These are phyloP conservation scores for Biancaea sappan DNA, from an alignment of 306 rosid genomes.

Conservation along the genomic window DNA sequence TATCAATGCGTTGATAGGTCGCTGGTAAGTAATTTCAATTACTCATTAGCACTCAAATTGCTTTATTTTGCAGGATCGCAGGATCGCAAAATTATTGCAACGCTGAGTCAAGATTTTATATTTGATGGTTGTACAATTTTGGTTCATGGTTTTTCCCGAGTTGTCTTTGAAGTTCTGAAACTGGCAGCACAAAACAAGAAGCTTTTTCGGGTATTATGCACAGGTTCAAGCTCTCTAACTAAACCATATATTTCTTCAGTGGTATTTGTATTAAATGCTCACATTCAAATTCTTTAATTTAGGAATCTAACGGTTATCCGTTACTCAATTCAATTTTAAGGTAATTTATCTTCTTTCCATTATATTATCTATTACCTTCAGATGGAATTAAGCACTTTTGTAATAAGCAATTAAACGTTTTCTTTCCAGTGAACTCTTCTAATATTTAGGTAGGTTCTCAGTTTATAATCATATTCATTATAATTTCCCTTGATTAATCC, in stretches of 20 bases:
- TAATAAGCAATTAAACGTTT: too few relatives aligned
- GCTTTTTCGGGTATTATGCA: constrained; percentile 80
- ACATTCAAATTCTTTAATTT: constrained; percentile 7
- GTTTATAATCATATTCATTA: constrained; percentile 1
- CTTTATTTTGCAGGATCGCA: constrained; percentile 63
- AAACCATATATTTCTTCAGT: neutral
- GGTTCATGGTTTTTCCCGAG: constrained; percentile 93
- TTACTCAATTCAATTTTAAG: neutral
- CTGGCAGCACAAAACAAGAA: constrained; percentile 82
- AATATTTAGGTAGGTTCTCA: neutral
- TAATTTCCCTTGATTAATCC: neutral
- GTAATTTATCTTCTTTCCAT: neutral
- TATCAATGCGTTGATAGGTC: neutral
- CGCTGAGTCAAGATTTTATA: constrained; percentile 88
- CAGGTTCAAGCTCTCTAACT: constrained; percentile 51
- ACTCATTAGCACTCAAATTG: neutral
- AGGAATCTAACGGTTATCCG: neutral
- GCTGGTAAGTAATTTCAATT: neutral
- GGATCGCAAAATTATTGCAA: constrained; percentile 76
- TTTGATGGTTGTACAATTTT: constrained; percentile 88
- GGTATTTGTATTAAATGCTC: neutral
- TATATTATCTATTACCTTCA: neutral
- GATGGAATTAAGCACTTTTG: neutral
- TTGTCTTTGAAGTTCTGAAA: constrained; percentile 78
- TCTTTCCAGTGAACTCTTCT: too few relatives aligned